Evolutionary conservation across 345 rosid genomes (phyloP).

Genomic region (Brassica incana): DNA sequence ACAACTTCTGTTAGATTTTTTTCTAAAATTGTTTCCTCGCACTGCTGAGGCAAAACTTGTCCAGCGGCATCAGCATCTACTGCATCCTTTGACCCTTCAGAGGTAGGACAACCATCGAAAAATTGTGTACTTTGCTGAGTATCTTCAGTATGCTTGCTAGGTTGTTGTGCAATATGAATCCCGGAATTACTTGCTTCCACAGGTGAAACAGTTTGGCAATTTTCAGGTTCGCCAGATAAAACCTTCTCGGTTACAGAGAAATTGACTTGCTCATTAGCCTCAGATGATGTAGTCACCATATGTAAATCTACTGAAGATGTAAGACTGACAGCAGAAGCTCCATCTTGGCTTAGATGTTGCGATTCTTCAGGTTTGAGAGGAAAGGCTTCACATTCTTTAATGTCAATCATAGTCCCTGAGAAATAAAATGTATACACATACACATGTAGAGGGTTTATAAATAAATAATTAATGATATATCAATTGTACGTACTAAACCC

Average conservation of each 20-base stretch:
- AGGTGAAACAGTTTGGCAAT: constrained; percentile 32
- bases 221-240: constrained; percentile 33
- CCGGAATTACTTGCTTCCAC: constrained; percentile 39
- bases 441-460: neutral
- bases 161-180: constrained; percentile 34
- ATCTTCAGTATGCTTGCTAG: constrained; percentile 26
- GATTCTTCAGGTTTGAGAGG: neutral
- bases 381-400: constrained; percentile 35
- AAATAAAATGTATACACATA: neutral
- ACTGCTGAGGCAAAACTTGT: constrained; percentile 26
- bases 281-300: constrained; percentile 37
- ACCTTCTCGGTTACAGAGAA: constrained; percentile 30
- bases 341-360: constrained; percentile 25
- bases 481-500: constrained; percentile 5
- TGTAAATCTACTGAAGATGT: constrained; percentile 32
- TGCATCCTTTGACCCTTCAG: constrained; percentile 38
- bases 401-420: constrained; percentile 30
- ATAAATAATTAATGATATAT: constrained; percentile 3
- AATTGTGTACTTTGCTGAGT: constrained; percentile 32
- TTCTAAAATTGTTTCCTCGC: constrained; percentile 32
- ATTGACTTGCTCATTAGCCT: constrained; percentile 26
- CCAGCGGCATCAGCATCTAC: constrained; percentile 39
- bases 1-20: constrained; percentile 36
- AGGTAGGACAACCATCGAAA: constrained; percentile 28
- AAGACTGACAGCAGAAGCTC: constrained; percentile 17